Conservation (phyloP, 192 early-diverging fungal genomes). For the Pilobolus umbonatus region DNA sequence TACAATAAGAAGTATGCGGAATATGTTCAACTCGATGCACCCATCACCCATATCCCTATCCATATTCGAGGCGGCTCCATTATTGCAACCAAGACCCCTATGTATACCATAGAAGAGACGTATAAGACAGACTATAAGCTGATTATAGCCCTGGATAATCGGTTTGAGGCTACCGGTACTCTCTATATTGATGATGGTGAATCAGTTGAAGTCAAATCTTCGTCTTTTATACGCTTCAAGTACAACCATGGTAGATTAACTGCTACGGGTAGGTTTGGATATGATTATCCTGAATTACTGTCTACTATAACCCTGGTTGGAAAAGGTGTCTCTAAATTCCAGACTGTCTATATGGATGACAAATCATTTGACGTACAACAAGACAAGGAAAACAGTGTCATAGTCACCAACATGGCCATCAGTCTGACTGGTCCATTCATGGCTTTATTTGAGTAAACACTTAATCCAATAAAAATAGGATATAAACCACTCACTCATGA, state of each 20-base stretch:
- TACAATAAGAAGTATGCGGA: constrained; percentile 22
- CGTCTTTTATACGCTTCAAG: constrained; percentile 20
- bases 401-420: too few relatives aligned
- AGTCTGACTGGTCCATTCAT: too few relatives aligned
- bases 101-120: constrained; percentile 44
- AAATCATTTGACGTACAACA: too few relatives aligned
- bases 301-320: constrained; percentile 12
- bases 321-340: not conserved
- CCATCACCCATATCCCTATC: constrained; percentile 53
- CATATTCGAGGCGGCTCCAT: constrained; percentile 57
- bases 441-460: too few relatives aligned
- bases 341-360: too few relatives aligned
- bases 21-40: constrained; percentile 35
- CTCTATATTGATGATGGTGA: constrained; percentile 63
- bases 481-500: too few relatives aligned
- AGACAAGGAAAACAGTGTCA: too few relatives aligned
- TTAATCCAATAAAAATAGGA: too few relatives aligned
- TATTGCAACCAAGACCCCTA: constrained; percentile 46
- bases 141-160: constrained; percentile 50
- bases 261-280: constrained; percentile 23
- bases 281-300: constrained; percentile 4
- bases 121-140: constrained; percentile 39
- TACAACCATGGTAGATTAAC: constrained; percentile 15
- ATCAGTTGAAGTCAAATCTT: constrained; percentile 28
- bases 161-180: constrained; percentile 42